Conservation (phyloP, 2,329 filamentous ascomycete species). For the Fusarium buxicola region DNA sequence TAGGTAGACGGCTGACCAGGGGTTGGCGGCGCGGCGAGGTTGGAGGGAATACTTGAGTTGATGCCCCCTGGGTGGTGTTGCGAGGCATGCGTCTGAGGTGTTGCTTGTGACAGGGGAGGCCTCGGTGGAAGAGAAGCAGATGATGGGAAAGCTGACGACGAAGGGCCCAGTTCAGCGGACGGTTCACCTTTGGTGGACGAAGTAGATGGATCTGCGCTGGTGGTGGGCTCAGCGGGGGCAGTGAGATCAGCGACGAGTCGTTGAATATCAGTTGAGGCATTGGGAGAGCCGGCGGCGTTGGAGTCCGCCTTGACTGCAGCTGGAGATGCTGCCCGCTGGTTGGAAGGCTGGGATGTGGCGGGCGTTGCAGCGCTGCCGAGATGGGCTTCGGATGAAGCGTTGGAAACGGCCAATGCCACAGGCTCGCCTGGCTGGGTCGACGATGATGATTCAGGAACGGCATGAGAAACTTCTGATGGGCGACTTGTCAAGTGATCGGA, state of each 20-base stretch:
- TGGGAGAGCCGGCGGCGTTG: slow-evolving; percentile 46
- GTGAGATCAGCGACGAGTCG: slow-evolving; percentile 57
- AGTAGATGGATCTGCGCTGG: slow-evolving; percentile 47
- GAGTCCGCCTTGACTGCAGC: slow-evolving; percentile 46
- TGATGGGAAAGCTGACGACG: slow-evolving; percentile 50
- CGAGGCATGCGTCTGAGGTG: slow-evolving; percentile 53
- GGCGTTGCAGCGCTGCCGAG: slow-evolving; percentile 38
- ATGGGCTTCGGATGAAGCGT: slow-evolving; percentile 46
- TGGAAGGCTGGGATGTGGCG: slow-evolving; percentile 39
- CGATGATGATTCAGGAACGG: slow-evolving; percentile 49
- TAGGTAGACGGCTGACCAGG: slow-evolving; percentile 51
- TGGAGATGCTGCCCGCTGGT: slow-evolving; percentile 41
- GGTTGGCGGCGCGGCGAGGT: slow-evolving; percentile 46
- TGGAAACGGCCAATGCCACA: slow-evolving; percentile 43
- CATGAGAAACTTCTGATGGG: slow-evolving; percentile 48
- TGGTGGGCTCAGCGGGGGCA: slow-evolving; percentile 49
- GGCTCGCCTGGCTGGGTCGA: slow-evolving; percentile 43
- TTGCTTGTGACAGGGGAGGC: slow-evolving; percentile 56
- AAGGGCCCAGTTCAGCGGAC: slow-evolving; percentile 41
- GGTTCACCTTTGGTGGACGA: slow-evolving; percentile 43
- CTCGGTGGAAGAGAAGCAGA: slow-evolving; percentile 61
- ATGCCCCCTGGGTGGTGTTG: slow-evolving; percentile 52
- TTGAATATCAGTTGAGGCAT: slow-evolving; percentile 53
- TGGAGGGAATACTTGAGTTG: slow-evolving; percentile 47
- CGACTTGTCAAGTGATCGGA: slow-evolving; percentile 54